Conservation (phyloP, 2,329 filamentous ascomycete genomes). For the Iodosphaeria phyllophila region DNA sequence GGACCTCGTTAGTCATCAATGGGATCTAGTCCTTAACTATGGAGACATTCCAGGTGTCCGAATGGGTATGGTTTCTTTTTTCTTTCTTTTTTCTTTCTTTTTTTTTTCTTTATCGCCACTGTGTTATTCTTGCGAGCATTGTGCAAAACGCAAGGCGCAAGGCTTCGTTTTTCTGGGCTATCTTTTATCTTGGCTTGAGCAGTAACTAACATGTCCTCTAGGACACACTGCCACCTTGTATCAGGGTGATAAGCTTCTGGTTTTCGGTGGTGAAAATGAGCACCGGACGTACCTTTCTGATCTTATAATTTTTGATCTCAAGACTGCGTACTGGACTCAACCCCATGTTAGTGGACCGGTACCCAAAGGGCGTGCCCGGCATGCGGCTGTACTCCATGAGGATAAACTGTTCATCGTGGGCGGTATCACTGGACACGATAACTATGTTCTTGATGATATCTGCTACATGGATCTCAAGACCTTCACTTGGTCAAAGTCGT, state of each 20-base stretch:
- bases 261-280: conserved; percentile 96
- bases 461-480: conserved; percentile 95
- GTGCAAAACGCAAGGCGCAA: too few species aligned
- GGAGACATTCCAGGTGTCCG: conserved; percentile 92
- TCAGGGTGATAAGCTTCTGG: conserved; percentile 83
- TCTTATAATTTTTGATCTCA: conserved; percentile 87
- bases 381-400: conserved; percentile 86
- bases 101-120: too few species aligned
- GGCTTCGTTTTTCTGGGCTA: too few species aligned
- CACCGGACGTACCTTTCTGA: conserved; percentile 91
- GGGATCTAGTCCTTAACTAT: conserved; percentile 95
- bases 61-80: conserved; percentile 89
- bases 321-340: conserved; percentile 88
- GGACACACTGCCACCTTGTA: conserved; percentile 91
- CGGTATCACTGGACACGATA: conserved; percentile 86
- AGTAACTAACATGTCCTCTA: conserved; percentile 16
- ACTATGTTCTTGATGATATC: conserved; percentile 83
- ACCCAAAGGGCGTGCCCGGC: conserved; percentile 77
- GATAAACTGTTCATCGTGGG: conserved; percentile 94
- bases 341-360: conserved; percentile 70
- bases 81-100: too few species aligned
- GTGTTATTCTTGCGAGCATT: too few species aligned
- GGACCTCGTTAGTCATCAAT: conserved; percentile 74
- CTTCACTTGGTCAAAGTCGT: conserved; percentile 90
- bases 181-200: too few species aligned